Percentiles rank a stretch among this genome's conserved stretches.
phyloP scores from a whole-genome alignment of 1,284 basidiomycete genomes.

The Wallemia ichthyophaga region DNA sequence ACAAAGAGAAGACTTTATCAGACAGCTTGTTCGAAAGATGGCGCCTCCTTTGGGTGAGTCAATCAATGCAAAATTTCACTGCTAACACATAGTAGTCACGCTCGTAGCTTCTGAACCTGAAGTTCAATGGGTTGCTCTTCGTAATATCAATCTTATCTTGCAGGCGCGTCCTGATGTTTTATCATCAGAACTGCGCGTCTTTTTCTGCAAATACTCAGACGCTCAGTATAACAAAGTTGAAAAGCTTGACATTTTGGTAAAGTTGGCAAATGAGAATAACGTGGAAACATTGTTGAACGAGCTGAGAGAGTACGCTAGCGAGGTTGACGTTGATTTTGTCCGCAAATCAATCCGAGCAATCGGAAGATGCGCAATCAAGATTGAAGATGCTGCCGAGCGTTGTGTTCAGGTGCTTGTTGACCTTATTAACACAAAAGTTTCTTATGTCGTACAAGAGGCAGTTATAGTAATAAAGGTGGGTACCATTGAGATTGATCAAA shows the following conservation, averaged over 20 bases:
- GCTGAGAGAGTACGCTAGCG: slow-evolving; percentile 88
- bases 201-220: slow-evolving; percentile 99
- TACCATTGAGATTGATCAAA: neutral
- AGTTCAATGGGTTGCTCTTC: slow-evolving; percentile 83
- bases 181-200: slow-evolving; percentile 85
- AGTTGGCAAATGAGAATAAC: slow-evolving; percentile 66
- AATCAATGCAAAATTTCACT: neutral
- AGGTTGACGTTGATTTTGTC: slow-evolving; percentile 96
- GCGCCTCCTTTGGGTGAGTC: slow-evolving; percentile 48
- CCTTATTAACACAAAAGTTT: slow-evolving; percentile 68
- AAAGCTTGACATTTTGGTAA: slow-evolving; percentile 95
- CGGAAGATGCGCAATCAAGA: slow-evolving; percentile 84
- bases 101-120: slow-evolving; percentile 28
- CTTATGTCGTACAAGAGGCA: slow-evolving; percentile 92
- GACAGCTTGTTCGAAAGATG: slow-evolving; percentile 79
- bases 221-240: slow-evolving; percentile 94
- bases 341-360: slow-evolving; percentile 79
- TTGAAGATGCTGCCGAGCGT: slow-evolving; percentile 66
- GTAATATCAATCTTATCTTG: slow-evolving; percentile 84
- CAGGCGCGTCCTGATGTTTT: slow-evolving; percentile 73
- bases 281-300: slow-evolving; percentile 82
- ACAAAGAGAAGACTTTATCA: slow-evolving; percentile 51
- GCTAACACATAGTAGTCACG: slow-evolving; percentile 17
- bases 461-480: slow-evolving; percentile 82
- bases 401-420: slow-evolving; percentile 82